A percentile compares a stretch with the other conserved stretches of the same genome.
These are phyloP conservation scores for Aspergillus sp. DNA, from an alignment of 2,329 filamentous ascomycete species.

Conservation along the genomic window DNA sequence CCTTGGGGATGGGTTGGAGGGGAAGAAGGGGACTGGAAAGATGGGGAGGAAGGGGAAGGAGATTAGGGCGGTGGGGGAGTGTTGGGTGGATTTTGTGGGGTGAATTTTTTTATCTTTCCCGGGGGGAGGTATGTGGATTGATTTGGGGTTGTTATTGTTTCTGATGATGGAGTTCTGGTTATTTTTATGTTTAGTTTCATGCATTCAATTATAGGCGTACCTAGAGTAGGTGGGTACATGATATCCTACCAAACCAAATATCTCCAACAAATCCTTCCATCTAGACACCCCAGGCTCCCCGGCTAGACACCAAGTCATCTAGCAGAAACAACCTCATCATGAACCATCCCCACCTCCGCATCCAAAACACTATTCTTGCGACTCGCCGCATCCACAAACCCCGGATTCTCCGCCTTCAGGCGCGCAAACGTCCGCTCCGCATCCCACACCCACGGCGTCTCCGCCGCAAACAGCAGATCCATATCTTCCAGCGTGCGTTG, in stretches of 20 bases:
- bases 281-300: no score
- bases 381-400: slow-evolving; percentile 41
- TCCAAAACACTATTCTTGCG: slow-evolving; percentile 35
- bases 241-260: background rate
- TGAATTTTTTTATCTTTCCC: background rate
- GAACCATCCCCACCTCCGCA: slow-evolving; percentile 26
- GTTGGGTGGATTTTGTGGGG: slow-evolving; percentile 33
- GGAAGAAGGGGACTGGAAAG: slow-evolving; percentile 18
- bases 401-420: slow-evolving; percentile 62
- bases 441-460: slow-evolving; percentile 69
- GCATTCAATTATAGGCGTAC: no score
- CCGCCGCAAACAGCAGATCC: slow-evolving; percentile 68
- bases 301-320: no score
- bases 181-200: background rate
- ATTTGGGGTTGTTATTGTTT: no score
- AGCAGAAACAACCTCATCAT: background rate
- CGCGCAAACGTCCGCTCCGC: slow-evolving; percentile 64
- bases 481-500: slow-evolving; percentile 74
- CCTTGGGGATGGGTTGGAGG: slow-evolving; percentile 33
- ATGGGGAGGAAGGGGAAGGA: slow-evolving; percentile 20
- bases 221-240: background rate
- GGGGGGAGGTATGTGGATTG: no score
- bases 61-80: slow-evolving; percentile 28
- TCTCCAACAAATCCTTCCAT: no score
- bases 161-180: no score